Evolutionary conservation across 2,329 filamentous ascomycete genomes (phyloP).

Genomic region (Verticillium isaacii): DNA sequence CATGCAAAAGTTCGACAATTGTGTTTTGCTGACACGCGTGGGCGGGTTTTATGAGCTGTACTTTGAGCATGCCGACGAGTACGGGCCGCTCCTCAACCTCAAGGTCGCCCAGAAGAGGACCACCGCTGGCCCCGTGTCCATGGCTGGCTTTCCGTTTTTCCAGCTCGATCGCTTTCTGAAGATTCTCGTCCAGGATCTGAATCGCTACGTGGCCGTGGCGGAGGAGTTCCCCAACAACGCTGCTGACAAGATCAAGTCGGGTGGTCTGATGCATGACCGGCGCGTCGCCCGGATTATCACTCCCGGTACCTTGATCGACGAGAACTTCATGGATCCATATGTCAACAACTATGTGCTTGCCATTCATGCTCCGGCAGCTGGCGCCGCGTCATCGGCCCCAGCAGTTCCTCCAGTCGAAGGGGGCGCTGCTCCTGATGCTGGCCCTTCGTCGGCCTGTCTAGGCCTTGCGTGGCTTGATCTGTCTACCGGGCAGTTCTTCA

Average conservation of each 20-base stretch:
- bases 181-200: conserved; percentile 83
- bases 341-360: conserved; percentile 90
- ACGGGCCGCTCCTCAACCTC: conserved; percentile 78
- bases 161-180: conserved; percentile 93
- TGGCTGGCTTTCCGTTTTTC: conserved; percentile 93
- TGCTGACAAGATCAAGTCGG: conserved; percentile 65
- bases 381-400: background rate
- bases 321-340: conserved; percentile 93
- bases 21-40: conserved; percentile 85
- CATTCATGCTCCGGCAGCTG: conserved; percentile 49
- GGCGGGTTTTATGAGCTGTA: conserved; percentile 98
- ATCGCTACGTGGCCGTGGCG: conserved; percentile 86
- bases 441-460: conserved; percentile 34
- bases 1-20: conserved; percentile 87
- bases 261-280: conserved; percentile 79
- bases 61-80: conserved; percentile 90
- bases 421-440: conserved; percentile 6
- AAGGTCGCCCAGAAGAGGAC: conserved; percentile 77
- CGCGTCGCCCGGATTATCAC: conserved; percentile 84
- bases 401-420: background rate
- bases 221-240: conserved; percentile 82
- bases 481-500: conserved; percentile 91
- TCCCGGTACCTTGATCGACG: conserved; percentile 92
- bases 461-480: conserved; percentile 93
- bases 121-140: conserved; percentile 72